A percentile compares a stretch with the other conserved stretches of the same genome.
phyloP scores from a whole-genome alignment of 1,139 yeast species.

The Yamadazyma triangularis region DNA sequence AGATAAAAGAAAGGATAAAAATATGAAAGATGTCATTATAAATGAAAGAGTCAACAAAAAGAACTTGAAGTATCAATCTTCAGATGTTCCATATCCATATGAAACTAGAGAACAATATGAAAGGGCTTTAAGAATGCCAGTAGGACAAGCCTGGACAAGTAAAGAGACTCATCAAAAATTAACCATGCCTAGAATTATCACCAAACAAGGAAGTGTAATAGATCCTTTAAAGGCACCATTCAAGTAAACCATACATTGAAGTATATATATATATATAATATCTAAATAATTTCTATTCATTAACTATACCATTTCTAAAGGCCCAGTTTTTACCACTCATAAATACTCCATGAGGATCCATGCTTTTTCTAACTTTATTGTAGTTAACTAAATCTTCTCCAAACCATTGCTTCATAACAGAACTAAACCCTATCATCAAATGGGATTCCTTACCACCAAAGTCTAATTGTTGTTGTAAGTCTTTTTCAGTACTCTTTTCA shows the following conservation, averaged over 20 bases:
- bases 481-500: constrained; percentile 23
- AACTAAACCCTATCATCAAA: constrained; percentile 76
- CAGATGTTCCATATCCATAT: constrained; percentile 88
- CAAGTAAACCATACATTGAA: constrained; percentile 22
- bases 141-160: constrained; percentile 96
- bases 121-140: constrained; percentile 89
- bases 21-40: constrained; percentile 75
- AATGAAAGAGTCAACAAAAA: constrained; percentile 85
- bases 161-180: constrained; percentile 81
- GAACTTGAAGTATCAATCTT: constrained; percentile 77
- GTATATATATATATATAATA: neutral
- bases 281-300: constrained; percentile 12
- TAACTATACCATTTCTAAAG: constrained; percentile 66
- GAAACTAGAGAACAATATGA: constrained; percentile 94
- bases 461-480: constrained; percentile 32
- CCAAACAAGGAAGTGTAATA: constrained; percentile 84
- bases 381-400: constrained; percentile 64
- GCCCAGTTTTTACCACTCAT: constrained; percentile 78
- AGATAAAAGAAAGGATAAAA: constrained; percentile 73
- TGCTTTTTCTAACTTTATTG: constrained; percentile 56
- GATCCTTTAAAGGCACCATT: constrained; percentile 83
- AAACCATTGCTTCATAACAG: constrained; percentile 71
- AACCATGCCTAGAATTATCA: constrained; percentile 83
- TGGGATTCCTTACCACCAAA: constrained; percentile 54
- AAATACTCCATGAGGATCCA: constrained; percentile 82